phyloP scores from a whole-genome alignment of 2,329 filamentous ascomycete genomes.

The Ascosphaera apis region DNA sequence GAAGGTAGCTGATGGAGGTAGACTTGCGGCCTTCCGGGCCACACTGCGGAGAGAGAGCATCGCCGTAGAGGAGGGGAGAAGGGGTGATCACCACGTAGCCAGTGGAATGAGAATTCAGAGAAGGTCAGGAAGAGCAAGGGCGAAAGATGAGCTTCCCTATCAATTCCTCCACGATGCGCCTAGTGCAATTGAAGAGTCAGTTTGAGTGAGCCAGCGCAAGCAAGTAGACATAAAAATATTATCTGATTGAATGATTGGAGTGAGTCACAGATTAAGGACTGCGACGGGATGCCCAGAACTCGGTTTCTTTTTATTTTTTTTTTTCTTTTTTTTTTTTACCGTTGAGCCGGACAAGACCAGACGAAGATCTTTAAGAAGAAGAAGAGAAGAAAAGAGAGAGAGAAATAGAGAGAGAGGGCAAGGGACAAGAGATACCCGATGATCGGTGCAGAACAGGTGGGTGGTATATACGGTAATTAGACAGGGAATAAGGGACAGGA shows the following conservation, averaged over 20 bases:
- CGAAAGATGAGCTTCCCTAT: too few species aligned
- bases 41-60: slow-evolving; percentile 22
- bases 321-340: neutral
- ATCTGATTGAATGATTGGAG: too few species aligned
- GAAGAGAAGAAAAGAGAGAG: neutral
- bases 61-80: slow-evolving; percentile 8
- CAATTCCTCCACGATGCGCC: too few species aligned
- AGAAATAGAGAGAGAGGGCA: neutral
- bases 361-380: neutral
- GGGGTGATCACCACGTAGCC: too few species aligned
- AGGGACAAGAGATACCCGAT: slow-evolving; percentile 1
- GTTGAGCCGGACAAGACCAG: too few species aligned
- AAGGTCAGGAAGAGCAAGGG: too few species aligned
- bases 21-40: slow-evolving; percentile 21
- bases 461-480: neutral
- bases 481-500: neutral
- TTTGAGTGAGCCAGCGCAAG: too few species aligned
- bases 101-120: too few species aligned
- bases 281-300: too few species aligned
- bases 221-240: too few species aligned
- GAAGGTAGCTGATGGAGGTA: slow-evolving; percentile 19
- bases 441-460: neutral
- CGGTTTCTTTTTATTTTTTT: slow-evolving; percentile 13
- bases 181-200: too few species aligned
- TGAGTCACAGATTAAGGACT: too few species aligned